phyloP scores from a whole-genome alignment of 768 basidiomycete genomes.

The Auriculariales sp. region DNA sequence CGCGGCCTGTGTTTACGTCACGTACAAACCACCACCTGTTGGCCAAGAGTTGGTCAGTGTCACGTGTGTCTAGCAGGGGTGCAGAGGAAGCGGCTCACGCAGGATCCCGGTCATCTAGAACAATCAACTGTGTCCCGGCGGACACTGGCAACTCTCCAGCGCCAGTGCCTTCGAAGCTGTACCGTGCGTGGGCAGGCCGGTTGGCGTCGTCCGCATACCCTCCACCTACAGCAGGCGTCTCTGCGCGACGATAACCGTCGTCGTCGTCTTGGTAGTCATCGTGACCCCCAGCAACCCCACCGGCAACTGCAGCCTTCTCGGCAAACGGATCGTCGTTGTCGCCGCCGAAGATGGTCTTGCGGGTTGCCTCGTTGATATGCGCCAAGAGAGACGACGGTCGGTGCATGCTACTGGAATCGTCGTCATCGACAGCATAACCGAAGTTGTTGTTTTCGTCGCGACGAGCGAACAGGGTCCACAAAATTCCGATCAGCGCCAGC shows the following conservation, averaged over 20 bases:
- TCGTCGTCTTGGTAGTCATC: constrained; percentile 44
- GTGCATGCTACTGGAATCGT: constrained; percentile 54
- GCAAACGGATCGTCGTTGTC: constrained; percentile 24
- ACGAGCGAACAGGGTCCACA: constrained; percentile 80
- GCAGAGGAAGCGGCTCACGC: constrained; percentile 36
- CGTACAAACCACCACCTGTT: constrained; percentile 92
- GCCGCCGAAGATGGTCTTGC: constrained; percentile 62
- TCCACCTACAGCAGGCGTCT: constrained; percentile 59
- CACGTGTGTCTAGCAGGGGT: not conserved
- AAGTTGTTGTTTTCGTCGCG: constrained; percentile 48
- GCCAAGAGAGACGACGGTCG: constrained; percentile 79
- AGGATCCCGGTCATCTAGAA: constrained; percentile 67
- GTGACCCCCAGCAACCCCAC: constrained; percentile 16
- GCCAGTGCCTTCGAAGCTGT: constrained; percentile 65
- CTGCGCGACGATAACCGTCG: constrained; percentile 64
- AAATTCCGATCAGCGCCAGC: constrained; percentile 66
- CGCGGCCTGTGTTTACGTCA: constrained; percentile 60
- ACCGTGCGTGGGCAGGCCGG: constrained; percentile 66
- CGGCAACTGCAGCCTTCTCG: constrained; percentile 22
- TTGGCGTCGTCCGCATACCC: constrained; percentile 36
- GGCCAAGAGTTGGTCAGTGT: not conserved
- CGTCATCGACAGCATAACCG: constrained; percentile 51
- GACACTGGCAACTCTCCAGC: constrained; percentile 65
- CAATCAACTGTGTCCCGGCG: constrained; percentile 56
- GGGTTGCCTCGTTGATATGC: constrained; percentile 82